Evolutionary conservation across 768 basidiomycete genomes (phyloP).

Genomic region (Hebeloma cylindrosporum): DNA sequence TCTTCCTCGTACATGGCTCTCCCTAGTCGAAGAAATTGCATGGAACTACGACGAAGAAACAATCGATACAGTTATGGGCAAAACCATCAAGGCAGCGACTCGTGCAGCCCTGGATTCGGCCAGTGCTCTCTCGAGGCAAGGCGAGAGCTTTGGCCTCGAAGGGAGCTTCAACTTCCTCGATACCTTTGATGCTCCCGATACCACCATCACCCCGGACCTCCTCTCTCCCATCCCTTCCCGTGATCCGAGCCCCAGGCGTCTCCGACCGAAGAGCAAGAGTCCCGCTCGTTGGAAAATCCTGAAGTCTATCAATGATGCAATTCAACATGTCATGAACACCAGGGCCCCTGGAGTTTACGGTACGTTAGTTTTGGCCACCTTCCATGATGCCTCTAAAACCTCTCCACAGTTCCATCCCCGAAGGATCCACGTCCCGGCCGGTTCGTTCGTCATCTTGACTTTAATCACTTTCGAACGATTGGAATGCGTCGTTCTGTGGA

Average conservation of each 20-base stretch:
- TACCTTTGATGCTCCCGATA: constrained; percentile 60
- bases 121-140: constrained; percentile 36
- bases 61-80: constrained; percentile 61
- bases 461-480: constrained; percentile 96
- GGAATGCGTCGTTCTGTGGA: constrained; percentile 93
- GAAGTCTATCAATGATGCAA: constrained; percentile 74
- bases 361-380: constrained; percentile 31
- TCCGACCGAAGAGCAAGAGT: constrained; percentile 75
- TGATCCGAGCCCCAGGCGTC: constrained; percentile 77
- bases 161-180: constrained; percentile 62
- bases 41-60: constrained; percentile 71
- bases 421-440: constrained; percentile 74
- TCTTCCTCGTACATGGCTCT: constrained; percentile 81
- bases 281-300: constrained; percentile 85
- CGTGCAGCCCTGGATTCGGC: constrained; percentile 56
- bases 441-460: constrained; percentile 85
- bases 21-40: constrained; percentile 76
- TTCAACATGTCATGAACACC: constrained; percentile 65
- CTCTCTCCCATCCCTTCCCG: constrained; percentile 80
- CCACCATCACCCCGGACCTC: constrained; percentile 70
- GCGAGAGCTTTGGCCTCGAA: constrained; percentile 53
- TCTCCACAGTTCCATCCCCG: constrained; percentile 57
- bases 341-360: constrained; percentile 72
- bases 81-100: constrained; percentile 67
- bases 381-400: constrained; percentile 8